Percentiles rank a stretch among this genome's conserved stretches.
Conservation (phyloP, 768 basidiomycete species). For the Mycena belliarum region DNA sequence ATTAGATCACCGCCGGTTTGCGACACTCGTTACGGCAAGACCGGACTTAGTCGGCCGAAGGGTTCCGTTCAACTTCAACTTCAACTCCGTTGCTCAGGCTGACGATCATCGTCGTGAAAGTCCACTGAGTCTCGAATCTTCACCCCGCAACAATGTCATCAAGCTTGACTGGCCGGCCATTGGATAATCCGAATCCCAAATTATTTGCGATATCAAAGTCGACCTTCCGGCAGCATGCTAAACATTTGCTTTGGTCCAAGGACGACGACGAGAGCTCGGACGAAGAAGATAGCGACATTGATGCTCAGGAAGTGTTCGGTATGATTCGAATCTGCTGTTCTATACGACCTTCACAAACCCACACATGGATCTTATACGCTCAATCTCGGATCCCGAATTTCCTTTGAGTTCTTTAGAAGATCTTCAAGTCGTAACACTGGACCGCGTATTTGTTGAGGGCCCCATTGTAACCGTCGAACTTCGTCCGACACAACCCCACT, state of each 20-base stretch:
- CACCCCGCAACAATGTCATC: too few relatives aligned
- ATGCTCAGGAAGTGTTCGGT: constrained; percentile 2
- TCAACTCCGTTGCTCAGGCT: too few relatives aligned
- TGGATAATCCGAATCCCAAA: neutral
- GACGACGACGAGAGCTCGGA: neutral
- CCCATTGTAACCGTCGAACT: neutral
- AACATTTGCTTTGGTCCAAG: neutral
- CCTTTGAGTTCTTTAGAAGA: neutral
- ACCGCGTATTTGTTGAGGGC: neutral
- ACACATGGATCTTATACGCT: neutral
- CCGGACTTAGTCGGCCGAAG: too few relatives aligned
- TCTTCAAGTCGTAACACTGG: neutral
- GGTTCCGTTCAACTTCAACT: too few relatives aligned
- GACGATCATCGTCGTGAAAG: too few relatives aligned
- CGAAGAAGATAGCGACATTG: neutral
- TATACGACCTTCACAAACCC: neutral
- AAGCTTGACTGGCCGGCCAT: neutral
- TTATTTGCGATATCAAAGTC: neutral
- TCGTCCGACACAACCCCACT: neutral
- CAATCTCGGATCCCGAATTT: constrained; percentile 1
- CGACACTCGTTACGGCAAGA: too few relatives aligned
- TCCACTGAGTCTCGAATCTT: too few relatives aligned
- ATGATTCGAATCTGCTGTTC: neutral
- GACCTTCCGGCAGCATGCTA: neutral
- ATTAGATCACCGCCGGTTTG: too few relatives aligned